Base-by-base conservation (phyloP, 495 filamentous ascomycete genomes). In the Cryomyces minteri region DNA sequence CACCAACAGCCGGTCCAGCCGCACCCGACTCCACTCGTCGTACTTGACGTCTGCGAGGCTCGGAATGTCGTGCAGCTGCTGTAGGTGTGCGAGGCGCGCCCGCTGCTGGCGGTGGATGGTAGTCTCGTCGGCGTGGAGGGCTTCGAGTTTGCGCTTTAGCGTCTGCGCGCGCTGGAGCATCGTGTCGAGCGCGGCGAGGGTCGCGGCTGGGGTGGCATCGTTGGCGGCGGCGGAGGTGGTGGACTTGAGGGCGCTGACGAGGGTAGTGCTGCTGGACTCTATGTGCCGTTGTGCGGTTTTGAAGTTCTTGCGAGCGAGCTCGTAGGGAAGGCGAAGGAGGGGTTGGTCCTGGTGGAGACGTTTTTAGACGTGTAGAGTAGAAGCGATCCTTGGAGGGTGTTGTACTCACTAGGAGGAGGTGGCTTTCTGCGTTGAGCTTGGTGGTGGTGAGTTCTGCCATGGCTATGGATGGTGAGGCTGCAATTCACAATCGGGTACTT, bases 1-100 rank as follows among this genome's bases (percentile, higher is more conserved):
- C 36, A 92, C 83, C 40, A 98, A 58, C 37, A 96, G 65, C 28
- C 92, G 69, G 64, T 94, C 80, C 45, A 96, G 67, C 32, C 90
- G 71, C 8, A 73, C 68, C 34, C 80, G 71, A 37, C 81, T 83
- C 92, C 92, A 98, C 44, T 73, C 66, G 53, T 95, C 92, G 62
- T 96, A 98, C 52, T 85, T 86, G 46, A 92, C 85, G 63, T 96
- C 92, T 39, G 81, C 80, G 53, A 95, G 63, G 48, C 75, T 87
- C 38, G 80, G 75, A 49, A 96, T 83, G 48, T 70, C 60, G 52
- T 88, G 81, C 10, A 98, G 67, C 45, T 82, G 76, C 45, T 80
- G 67, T 40, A 96, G 62, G 64, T 98, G 88, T 34, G 71, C 64
- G 41, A 94, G 76, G 8, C 90, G 75, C 48, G 82, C 81, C 43